These are phyloP conservation scores for Xylaria nigripes DNA, from an alignment of 495 filamentous ascomycete genomes.

Conservation along the genomic window DNA sequence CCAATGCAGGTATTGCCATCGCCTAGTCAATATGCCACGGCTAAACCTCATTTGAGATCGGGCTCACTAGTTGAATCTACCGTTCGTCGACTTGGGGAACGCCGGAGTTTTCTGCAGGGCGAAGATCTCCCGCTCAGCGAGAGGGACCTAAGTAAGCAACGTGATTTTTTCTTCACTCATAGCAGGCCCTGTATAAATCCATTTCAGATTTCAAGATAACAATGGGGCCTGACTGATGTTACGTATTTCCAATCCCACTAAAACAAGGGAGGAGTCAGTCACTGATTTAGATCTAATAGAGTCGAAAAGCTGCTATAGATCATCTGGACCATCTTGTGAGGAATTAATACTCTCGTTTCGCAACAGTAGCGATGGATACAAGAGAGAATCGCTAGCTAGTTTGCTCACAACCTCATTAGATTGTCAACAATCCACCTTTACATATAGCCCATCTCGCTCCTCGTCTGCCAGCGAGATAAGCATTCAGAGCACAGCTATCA, in stretches of 20 bases:
- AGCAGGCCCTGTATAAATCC: not conserved
- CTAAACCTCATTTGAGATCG: not conserved
- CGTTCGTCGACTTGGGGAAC: not conserved
- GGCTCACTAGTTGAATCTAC: not conserved
- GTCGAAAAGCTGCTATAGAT: not conserved
- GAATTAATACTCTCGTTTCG: not conserved
- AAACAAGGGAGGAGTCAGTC: not conserved
- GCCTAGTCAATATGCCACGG: not conserved
- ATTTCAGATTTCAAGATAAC: too few species aligned
- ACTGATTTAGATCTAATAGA: not conserved
- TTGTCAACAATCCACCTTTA: slow-evolving; percentile 1
- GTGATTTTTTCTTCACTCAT: not conserved
- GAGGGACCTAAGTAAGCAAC: not conserved
- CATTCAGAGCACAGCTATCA: not conserved
- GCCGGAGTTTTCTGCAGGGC: not conserved
- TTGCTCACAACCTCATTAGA: slow-evolving; percentile 4
- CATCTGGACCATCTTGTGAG: not conserved
- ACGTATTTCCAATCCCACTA: not conserved
- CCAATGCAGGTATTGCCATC: not conserved
- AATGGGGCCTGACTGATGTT: too few species aligned
- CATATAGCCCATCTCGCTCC: not conserved
- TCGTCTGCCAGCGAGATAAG: slow-evolving; percentile 1
- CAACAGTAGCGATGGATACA: not conserved
- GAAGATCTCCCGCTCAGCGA: not conserved
- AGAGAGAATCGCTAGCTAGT: slow-evolving; percentile 4